Evolutionary conservation across 2,329 filamentous ascomycete genomes (phyloP).

Genomic region (Fusarium tanahbumbuense): DNA sequence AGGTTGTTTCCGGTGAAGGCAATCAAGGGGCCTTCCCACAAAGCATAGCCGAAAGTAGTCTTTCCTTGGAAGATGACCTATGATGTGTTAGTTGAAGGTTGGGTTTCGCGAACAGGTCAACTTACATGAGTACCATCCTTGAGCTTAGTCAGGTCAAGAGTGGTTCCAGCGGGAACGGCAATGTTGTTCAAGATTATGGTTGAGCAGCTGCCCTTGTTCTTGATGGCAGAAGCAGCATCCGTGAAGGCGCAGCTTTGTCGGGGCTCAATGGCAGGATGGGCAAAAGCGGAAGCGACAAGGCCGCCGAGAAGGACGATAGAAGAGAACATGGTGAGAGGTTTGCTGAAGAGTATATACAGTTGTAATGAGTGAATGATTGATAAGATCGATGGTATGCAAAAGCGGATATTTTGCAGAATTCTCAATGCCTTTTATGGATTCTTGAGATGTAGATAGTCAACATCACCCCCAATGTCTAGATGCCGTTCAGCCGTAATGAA

Average conservation of each 20-base stretch:
- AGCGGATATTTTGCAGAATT: background rate
- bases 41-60: slow-evolving; percentile 74
- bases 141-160: slow-evolving; percentile 68
- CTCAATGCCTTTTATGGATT: background rate
- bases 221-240: slow-evolving; percentile 59
- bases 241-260: slow-evolving; percentile 64
- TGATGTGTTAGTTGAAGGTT: background rate
- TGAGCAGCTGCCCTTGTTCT: slow-evolving; percentile 63
- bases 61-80: slow-evolving; percentile 70
- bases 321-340: slow-evolving; percentile 28
- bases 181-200: slow-evolving; percentile 65
- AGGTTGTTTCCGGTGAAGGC: slow-evolving; percentile 68
- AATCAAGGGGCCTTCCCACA: slow-evolving; percentile 74
- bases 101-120: rapidly evolving
- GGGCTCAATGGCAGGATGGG: slow-evolving; percentile 38
- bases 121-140: slow-evolving; percentile 57
- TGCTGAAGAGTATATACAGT: background rate
- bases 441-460: too few species aligned
- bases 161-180: slow-evolving; percentile 66
- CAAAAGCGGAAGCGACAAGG: slow-evolving; percentile 44
- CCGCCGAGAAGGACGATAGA: slow-evolving; percentile 45
- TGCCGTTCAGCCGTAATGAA: slow-evolving; percentile 26
- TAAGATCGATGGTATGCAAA: background rate
- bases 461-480: background rate
- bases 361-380: slow-evolving; percentile 1